Conservation (phyloP, 257 asterid species). For the Solanum paucissectum region DNA sequence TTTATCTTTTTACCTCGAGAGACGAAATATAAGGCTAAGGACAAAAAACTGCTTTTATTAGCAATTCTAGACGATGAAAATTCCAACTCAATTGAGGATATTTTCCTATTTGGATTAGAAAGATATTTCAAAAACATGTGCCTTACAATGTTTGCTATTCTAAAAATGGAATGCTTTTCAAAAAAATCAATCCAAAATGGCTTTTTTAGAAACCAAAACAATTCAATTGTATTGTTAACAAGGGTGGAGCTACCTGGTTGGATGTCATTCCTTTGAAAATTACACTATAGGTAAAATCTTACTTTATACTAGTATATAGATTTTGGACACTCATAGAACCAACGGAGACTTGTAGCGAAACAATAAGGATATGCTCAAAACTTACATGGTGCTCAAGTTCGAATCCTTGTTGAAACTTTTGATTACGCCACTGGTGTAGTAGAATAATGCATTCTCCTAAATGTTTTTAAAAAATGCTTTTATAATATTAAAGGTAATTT, state of each 20-base stretch:
- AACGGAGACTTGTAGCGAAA: no score
- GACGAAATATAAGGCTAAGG: neutral
- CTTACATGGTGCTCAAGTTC: neutral
- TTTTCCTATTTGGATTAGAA: neutral
- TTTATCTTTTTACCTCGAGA: neutral
- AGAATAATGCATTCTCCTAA: neutral
- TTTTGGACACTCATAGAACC: no score
- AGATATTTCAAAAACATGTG: neutral
- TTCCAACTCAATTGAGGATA: neutral
- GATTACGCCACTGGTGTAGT: neutral
- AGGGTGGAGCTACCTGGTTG: no score
- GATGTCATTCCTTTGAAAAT: no score
- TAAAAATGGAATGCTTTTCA: neutral
- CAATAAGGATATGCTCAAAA: neutral
- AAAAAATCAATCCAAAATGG: neutral
- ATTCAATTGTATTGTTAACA: neutral
- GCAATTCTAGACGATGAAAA: neutral
- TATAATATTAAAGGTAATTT: no score
- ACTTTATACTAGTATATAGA: no score
- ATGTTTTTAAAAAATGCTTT: no score
- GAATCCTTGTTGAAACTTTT: no score
- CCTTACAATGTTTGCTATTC: neutral
- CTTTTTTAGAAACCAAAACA: neutral
- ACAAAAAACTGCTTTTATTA: neutral
- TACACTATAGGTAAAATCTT: no score